A percentile compares a stretch with the other conserved stretches of the same genome.
phyloP scores from a whole-genome alignment of 164 flowering plant genomes.

The Santalum album region DNA sequence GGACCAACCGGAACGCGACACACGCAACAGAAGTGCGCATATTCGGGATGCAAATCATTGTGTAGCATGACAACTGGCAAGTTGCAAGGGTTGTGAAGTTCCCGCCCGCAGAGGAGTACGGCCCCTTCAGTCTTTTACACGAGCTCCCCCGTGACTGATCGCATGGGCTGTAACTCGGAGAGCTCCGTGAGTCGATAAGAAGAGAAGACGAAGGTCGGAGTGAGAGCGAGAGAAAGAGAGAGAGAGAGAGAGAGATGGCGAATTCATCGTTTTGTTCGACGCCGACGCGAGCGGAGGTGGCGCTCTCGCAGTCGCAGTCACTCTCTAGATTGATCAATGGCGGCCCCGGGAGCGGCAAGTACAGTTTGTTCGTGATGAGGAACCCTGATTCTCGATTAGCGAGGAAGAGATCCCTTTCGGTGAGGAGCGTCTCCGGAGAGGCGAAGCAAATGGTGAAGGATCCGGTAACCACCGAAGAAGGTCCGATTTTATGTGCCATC shows the following conservation, averaged over 20 bases:
- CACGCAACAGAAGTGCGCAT: no score
- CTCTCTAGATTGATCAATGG: constrained; percentile 19
- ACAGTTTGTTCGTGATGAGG: constrained; percentile 11
- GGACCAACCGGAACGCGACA: no score
- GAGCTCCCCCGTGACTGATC: no score
- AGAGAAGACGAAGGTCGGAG: not conserved
- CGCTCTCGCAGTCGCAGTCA: constrained; percentile 11
- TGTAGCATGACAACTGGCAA: no score
- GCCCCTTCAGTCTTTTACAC: no score
- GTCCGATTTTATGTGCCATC: not conserved
- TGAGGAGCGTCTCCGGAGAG: constrained; percentile 29
- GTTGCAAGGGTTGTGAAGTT: no score
- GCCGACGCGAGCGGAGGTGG: constrained; percentile 6
- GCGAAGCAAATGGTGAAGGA: constrained; percentile 18
- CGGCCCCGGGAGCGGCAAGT: constrained; percentile 7
- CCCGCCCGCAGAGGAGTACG: no score
- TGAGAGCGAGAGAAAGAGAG: constrained; percentile 5
- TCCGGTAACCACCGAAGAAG: constrained; percentile 21
- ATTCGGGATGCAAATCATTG: no score
- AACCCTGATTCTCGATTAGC: not conserved
- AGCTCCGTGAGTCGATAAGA: no score
- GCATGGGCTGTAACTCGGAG: no score
- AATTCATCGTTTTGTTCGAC: constrained; percentile 17
- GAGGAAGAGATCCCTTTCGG: constrained; percentile 13
- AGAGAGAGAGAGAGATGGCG: constrained; percentile 19